Conservation (phyloP, 176 grass and related monocot genomes). For the Oryza meyeriana region DNA sequence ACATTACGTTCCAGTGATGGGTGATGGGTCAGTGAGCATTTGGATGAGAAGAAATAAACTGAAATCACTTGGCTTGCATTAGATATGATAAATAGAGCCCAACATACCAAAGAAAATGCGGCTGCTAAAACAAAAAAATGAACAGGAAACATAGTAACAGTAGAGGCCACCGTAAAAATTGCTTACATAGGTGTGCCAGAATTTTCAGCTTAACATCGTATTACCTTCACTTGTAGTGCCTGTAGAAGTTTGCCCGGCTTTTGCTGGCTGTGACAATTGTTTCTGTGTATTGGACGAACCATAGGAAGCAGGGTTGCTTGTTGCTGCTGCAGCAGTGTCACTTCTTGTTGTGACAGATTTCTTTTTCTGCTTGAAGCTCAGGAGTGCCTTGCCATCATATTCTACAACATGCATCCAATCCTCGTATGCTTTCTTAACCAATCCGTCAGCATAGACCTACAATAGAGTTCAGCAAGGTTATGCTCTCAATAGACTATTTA, state of each 20-base stretch:
- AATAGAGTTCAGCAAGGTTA: conserved; percentile 16
- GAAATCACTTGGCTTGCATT: not conserved
- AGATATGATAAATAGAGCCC: not conserved
- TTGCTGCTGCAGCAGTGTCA: conserved; percentile 39
- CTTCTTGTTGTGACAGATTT: conserved; percentile 67
- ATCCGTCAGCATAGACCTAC: conserved; percentile 61
- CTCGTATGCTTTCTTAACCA: conserved; percentile 89
- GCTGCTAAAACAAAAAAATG: not conserved
- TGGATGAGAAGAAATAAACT: not conserved
- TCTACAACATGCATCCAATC: conserved; percentile 87
- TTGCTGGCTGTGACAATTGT: conserved; percentile 30
- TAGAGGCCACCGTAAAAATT: not conserved
- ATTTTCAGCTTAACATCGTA: not conserved
- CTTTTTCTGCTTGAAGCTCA: conserved; percentile 85
- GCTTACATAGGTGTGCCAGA: not conserved
- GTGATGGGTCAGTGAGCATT: not conserved
- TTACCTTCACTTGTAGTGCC: conserved; percentile 42
- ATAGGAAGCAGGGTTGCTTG: conserved; percentile 41
- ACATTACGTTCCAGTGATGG: not conserved
- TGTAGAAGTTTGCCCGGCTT: conserved; percentile 33
- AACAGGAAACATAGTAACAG: not conserved
- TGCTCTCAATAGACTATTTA: conserved; percentile 3
- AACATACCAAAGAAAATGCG: not conserved
- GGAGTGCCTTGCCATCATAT: conserved; percentile 87
- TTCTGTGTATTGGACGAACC: conserved; percentile 33